phyloP scores from a whole-genome alignment of 1,284 basidiomycete species.

The Anthracocystis walkeri region DNA sequence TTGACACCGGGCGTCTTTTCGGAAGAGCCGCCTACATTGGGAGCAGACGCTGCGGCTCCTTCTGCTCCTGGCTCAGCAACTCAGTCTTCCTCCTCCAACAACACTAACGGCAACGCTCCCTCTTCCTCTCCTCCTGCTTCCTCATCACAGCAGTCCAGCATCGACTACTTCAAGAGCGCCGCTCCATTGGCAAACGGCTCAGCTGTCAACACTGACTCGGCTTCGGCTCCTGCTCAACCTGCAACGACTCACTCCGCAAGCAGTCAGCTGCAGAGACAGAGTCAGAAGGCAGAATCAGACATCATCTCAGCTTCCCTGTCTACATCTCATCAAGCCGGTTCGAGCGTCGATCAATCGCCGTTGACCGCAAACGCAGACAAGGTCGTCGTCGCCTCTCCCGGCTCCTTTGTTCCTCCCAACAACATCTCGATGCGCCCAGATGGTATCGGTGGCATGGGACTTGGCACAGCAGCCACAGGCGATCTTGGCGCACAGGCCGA shows the following conservation, averaged over 20 bases:
- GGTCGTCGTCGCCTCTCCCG: constrained; percentile 23
- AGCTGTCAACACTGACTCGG: constrained; percentile 8
- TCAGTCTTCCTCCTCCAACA: constrained; percentile 12
- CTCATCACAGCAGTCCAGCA: constrained; percentile 19
- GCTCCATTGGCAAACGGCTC: constrained; percentile 12
- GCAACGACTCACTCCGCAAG: not conserved
- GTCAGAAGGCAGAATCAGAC: constrained; percentile 36
- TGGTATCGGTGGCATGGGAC: constrained; percentile 61
- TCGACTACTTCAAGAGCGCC: constrained; percentile 38
- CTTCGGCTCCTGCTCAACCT: constrained; percentile 1
- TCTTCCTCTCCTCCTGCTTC: constrained; percentile 12
- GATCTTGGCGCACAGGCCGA: constrained; percentile 58
- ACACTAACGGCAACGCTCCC: not conserved
- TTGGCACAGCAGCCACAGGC: constrained; percentile 61
- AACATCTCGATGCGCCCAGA: constrained; percentile 56
- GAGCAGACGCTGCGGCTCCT: constrained; percentile 2
- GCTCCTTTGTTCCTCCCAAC: constrained; percentile 22
- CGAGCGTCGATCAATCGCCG: constrained; percentile 1
- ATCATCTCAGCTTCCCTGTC: constrained; percentile 50
- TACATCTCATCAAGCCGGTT: constrained; percentile 10
- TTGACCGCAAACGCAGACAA: constrained; percentile 16
- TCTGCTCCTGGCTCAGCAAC: not conserved
- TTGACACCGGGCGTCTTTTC: constrained; percentile 49
- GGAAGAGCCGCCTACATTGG: constrained; percentile 49
- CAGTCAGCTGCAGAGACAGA: constrained; percentile 25